Evolutionary conservation across 495 filamentous ascomycete species (phyloP), one percentile per base, ranked within the genome.

Genomic region (Aspergillus leporis): DNA sequence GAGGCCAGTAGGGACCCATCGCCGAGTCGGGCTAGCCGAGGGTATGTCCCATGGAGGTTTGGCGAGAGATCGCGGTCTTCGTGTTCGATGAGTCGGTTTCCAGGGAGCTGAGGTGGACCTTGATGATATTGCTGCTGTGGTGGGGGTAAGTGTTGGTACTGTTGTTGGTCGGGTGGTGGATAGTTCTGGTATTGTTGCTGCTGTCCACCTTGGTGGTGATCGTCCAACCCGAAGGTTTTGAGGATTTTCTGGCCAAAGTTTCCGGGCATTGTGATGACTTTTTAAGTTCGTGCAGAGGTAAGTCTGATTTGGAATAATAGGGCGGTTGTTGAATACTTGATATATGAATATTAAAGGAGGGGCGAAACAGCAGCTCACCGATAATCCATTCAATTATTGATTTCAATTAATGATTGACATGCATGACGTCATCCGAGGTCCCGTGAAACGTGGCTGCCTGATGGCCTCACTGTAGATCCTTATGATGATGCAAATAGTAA

Each of bases 41-140:
- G 70, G 46, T 78, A 77, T 8, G 74, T 77, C 48, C 69, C 78
- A 61, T 72, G 67, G 10, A 71, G 75, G 1, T 78, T 73, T 59
- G 68, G 78, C 25, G 70, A 70, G 14, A 79, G 55, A 25, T 61
- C 51, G 30, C 73, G 75, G 51, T 79, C 77, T 25, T 78, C 74
- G 46, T 73, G 59, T 61, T 76, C 66, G 55, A 78, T 57, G 8
- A 63, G 16, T 10, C 61, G 58, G 21, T 61, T 60, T 36, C 71
- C 70, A 5, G 63, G 64, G 13, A 65, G 38, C 5, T 22, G 59
- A 28, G 25, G 25, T 28, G 25, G 25, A 3, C 25, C 25, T 28
- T 28, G 25, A 28, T 28, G 25, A 28, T 28, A 6, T 6, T 28
- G 25, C 19, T 60, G 58, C 22, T 55, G 62, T 8, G 52, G 53